Evolutionary conservation across 2,329 filamentous ascomycete genomes (phyloP).

Genomic region (Aspergillus pseudoviridinutans): DNA sequence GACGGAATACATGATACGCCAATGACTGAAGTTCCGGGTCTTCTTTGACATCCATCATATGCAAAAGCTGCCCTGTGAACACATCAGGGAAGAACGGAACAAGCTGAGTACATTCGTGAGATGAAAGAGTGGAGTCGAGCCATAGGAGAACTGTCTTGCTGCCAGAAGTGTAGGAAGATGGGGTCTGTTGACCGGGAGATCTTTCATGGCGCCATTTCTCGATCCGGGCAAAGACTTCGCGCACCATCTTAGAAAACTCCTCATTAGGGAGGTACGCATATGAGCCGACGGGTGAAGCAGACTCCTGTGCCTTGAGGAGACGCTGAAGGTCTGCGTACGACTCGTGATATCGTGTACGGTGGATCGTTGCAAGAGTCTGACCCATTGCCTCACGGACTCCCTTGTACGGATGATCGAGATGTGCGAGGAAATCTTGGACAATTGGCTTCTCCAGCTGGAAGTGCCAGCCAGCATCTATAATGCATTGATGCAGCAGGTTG

Average conservation of each 20-base stretch:
- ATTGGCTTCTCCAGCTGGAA: conserved; percentile 89
- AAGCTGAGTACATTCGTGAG: conserved; percentile 87
- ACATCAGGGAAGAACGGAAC: conserved; percentile 84
- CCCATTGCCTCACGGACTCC: conserved; percentile 94
- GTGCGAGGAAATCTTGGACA: conserved; percentile 78
- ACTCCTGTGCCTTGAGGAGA: conserved; percentile 74
- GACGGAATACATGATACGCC: conserved; percentile 94
- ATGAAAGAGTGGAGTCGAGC: conserved; percentile 87
- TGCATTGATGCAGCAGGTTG: conserved; percentile 79
- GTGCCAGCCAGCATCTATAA: conserved; percentile 90
- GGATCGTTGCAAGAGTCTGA: conserved; percentile 79
- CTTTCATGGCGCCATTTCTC: conserved; percentile 86
- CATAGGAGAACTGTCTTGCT: conserved; percentile 94
- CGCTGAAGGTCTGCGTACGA: conserved; percentile 76
- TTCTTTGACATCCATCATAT: conserved; percentile 99
- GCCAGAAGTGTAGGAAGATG: conserved; percentile 89
- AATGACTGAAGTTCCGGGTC: conserved; percentile 92
- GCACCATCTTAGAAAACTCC: conserved; percentile 69
- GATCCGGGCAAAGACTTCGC: conserved; percentile 70
- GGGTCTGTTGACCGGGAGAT: conserved; percentile 82
- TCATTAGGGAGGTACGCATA: conserved; percentile 75
- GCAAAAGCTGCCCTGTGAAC: conserved; percentile 87
- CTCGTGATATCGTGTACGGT: conserved; percentile 89
- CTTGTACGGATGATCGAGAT: conserved; percentile 97
- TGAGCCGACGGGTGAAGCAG: conserved; percentile 74